These are phyloP conservation scores for Fusarium chlamydosporum DNA, from an alignment of 2,329 filamentous ascomycete species.

Conservation along the genomic window DNA sequence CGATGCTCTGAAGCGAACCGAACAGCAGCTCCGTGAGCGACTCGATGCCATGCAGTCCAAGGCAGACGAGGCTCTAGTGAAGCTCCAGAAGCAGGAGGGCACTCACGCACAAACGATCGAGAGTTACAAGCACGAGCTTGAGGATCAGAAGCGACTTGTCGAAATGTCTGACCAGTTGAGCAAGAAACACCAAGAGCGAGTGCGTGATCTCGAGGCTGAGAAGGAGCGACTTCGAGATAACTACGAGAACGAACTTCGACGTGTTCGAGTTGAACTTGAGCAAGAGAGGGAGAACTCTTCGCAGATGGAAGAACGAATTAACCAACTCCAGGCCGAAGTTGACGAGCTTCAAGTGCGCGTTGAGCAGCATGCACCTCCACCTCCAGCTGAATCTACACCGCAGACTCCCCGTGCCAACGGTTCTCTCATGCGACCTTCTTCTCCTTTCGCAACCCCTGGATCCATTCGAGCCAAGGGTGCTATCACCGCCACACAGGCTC, in stretches of 20 bases:
- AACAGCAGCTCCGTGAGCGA: constrained; percentile 83
- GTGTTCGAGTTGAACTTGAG: constrained; percentile 70
- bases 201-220: constrained; percentile 78
- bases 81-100: constrained; percentile 88
- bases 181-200: constrained; percentile 77
- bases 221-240: constrained; percentile 73
- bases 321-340: constrained; percentile 67
- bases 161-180: constrained; percentile 85
- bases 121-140: constrained; percentile 87
- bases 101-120: constrained; percentile 86
- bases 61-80: constrained; percentile 84
- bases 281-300: constrained; percentile 63
- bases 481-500: constrained; percentile 72
- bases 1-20: constrained; percentile 82
- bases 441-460: constrained; percentile 71
- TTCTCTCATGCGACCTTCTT: constrained; percentile 66
- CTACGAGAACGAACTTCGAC: constrained; percentile 71
- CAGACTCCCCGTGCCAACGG: constrained; percentile 74
- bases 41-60: constrained; percentile 88
- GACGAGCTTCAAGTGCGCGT: constrained; percentile 66
- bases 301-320: constrained; percentile 64
- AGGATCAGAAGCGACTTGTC: constrained; percentile 83
- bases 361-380: constrained; percentile 59
- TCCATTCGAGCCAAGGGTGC: constrained; percentile 69
- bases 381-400: constrained; percentile 63